Evolutionary conservation across 179 eudicot genomes (phyloP), one percentile per base, ranked within the genome.

Genomic region (Carnegiea gigantea): DNA sequence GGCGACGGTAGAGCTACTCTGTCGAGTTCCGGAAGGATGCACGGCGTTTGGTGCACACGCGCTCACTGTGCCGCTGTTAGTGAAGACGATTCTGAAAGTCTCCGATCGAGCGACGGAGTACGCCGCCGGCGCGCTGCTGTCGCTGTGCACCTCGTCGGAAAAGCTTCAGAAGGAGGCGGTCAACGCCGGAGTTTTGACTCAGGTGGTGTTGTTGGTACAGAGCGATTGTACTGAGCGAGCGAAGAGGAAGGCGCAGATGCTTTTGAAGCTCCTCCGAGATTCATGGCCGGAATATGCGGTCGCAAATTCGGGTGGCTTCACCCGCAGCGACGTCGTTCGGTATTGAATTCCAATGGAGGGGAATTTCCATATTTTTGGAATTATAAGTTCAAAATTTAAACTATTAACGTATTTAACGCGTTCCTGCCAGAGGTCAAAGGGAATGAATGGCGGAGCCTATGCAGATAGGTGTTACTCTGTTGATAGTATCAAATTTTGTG

Each of bases 191-290:
- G 91, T 91, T 68, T 70, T 93, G 92, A 91, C 93, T 12, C 95
- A 89, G 87, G n/a, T 95, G 82, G 75, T 95, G 75, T 75, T 95
- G 77, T 83, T 95, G 53, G 98, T 95, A 0, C 98, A 95, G 80
- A 95, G 95, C 83, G 95, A 91, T 46, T 92, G 98, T 64, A 93
- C 98, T 23, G 95, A 88, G 80, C 88, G 98, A 74, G 98, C 97
- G 1, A 95, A 95, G 80, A 85, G 95, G 51, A 95, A 95, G 60
- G 98, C 97, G 60, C 98, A 93, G 78, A 88, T 90, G 93, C 75
- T 95, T 86, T 86, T 95, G 82, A 95, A 95, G 85, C 74, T 92
- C 82, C 86, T 93, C n/a, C 80, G 97, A 78, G 93, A 92, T 79
- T 92, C 91, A 57, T 93, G 97, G 98, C 98, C 98, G 0, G 88